Evolutionary conservation across 495 filamentous ascomycete genomes (phyloP).

Genomic region (Podospora comata): DNA sequence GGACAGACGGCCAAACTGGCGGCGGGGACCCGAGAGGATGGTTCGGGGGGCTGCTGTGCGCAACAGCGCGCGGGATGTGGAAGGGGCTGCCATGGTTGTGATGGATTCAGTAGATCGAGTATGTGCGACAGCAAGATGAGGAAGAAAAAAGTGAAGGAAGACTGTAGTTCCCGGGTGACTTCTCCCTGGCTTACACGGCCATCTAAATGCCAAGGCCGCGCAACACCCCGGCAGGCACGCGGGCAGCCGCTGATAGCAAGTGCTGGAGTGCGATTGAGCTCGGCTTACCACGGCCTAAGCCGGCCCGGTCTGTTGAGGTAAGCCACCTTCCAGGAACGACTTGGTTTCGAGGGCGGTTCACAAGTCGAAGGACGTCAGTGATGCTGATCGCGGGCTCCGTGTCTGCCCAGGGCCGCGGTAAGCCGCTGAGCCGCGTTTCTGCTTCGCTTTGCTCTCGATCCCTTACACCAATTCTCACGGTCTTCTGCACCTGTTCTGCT

Average conservation of each 20-base stretch:
- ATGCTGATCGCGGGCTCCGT: neutral
- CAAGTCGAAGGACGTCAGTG: neutral
- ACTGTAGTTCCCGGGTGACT: neutral
- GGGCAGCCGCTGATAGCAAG: conserved; percentile 13
- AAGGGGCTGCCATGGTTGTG: conserved; percentile 30
- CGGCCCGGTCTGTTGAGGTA: conserved; percentile 26
- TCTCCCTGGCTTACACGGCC: neutral
- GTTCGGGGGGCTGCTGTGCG: conserved; percentile 25
- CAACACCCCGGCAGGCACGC: neutral
- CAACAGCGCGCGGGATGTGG: conserved; percentile 30
- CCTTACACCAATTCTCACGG: neutral
- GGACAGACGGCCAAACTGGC: conserved; percentile 17
- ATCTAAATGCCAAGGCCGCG: conserved; percentile 4
- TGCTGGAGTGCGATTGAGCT: neutral
- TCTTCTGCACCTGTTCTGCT: neutral
- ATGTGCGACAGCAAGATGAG: neutral
- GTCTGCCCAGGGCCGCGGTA: conserved; percentile 3
- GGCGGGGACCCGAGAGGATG: neutral
- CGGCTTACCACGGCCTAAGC: conserved; percentile 37
- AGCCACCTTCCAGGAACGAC: conserved; percentile 18
- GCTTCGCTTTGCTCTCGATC: neutral
- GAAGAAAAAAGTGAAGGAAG: neutral
- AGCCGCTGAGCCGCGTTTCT: neutral
- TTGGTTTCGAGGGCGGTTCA: neutral
- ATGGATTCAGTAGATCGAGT: neutral